Conservation (phyloP, 768 basidiomycete species). For the Leccinum fibrillosum region DNA sequence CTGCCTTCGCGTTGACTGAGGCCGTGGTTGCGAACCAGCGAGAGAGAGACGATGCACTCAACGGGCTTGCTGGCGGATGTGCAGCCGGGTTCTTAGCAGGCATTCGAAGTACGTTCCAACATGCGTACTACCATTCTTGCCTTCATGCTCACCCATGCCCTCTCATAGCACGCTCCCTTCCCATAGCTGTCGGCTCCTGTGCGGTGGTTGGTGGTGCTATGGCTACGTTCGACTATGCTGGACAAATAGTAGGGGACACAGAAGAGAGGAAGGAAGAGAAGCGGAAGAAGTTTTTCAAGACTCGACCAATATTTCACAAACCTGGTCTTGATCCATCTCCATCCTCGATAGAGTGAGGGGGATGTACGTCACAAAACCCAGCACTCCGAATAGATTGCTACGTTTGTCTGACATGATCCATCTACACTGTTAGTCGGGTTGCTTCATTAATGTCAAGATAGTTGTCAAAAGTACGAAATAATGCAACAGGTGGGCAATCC, state of each 20-base stretch:
- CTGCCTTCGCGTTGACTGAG: slow-evolving; percentile 81
- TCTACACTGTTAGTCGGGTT: background rate
- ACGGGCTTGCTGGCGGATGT: slow-evolving; percentile 84
- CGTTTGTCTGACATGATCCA: background rate
- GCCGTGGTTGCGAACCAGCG: slow-evolving; percentile 77
- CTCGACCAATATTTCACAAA: slow-evolving; percentile 40
- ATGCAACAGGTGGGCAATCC: background rate
- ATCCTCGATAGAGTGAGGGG: slow-evolving; percentile 18
- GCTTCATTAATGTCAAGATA: background rate
- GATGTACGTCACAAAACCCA: slow-evolving; percentile 10
- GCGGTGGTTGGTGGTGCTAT: slow-evolving; percentile 73
- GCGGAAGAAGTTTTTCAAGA: slow-evolving; percentile 83
- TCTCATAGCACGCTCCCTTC: slow-evolving; percentile 72
- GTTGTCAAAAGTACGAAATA: slow-evolving; percentile 4
- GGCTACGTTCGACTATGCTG: slow-evolving; percentile 79
- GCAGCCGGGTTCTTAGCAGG: slow-evolving; percentile 93
- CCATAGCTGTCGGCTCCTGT: slow-evolving; percentile 77
- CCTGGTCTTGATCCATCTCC: slow-evolving; percentile 14
- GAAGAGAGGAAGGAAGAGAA: slow-evolving; percentile 59
- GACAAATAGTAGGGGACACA: slow-evolving; percentile 52
- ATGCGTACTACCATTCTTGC: background rate
- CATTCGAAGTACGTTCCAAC: slow-evolving; percentile 56
- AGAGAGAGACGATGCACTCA: slow-evolving; percentile 73
- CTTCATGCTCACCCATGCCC: slow-evolving; percentile 11
- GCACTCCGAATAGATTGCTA: slow-evolving; percentile 14